Percentiles rank a stretch among this genome's conserved stretches.
Evolutionary conservation across 495 filamentous ascomycete species (phyloP).

Genomic region (Clavariopsis aquatica): DNA sequence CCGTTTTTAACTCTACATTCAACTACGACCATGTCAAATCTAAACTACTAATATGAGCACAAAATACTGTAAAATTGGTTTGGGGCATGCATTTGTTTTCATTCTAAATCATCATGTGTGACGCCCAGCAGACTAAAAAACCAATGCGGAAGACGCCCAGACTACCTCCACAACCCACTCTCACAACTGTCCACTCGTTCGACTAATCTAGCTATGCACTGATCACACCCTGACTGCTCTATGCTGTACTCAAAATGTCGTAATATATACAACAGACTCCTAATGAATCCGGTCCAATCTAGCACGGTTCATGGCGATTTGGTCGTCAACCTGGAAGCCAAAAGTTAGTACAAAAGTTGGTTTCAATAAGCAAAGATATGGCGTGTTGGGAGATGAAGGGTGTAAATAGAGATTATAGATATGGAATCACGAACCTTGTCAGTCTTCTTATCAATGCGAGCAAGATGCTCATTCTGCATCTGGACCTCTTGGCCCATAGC

Average conservation of each 20-base stretch:
- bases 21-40: too few species aligned
- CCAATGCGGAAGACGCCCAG: background rate
- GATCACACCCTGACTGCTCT: background rate
- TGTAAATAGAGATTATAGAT: slow-evolving; percentile 60
- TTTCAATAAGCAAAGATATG: background rate
- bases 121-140: too few species aligned
- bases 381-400: background rate
- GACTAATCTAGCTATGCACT: background rate
- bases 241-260: background rate
- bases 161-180: background rate
- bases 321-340: slow-evolving; percentile 43
- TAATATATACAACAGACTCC: background rate
- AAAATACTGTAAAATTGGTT: too few species aligned
- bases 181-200: background rate
- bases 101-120: too few species aligned
- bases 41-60: too few species aligned
- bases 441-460: slow-evolving; percentile 72
- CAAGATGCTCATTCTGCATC: slow-evolving; percentile 71
- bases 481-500: slow-evolving; percentile 75
- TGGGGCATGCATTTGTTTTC: too few species aligned
- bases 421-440: slow-evolving; percentile 50
- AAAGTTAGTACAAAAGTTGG: background rate
- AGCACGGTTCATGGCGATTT: slow-evolving; percentile 32
- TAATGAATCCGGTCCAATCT: slow-evolving; percentile 36
- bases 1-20: too few species aligned